phyloP scores from a whole-genome alignment of 1,284 basidiomycete species.

The Sanghuangporus baumii region DNA sequence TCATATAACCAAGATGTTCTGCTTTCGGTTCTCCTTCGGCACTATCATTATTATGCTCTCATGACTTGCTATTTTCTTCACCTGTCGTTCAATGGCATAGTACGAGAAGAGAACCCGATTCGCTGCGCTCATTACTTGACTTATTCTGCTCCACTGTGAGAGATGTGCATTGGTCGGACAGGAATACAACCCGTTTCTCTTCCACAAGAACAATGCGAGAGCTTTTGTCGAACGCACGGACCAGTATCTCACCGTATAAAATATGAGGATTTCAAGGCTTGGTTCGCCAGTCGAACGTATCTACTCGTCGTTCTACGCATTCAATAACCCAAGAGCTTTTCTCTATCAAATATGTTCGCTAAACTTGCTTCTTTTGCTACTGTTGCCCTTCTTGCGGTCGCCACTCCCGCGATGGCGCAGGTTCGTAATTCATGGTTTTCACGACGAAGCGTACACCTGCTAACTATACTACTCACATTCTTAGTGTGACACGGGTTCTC shows the following conservation, averaged over 20 bases:
- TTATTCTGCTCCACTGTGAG: neutral
- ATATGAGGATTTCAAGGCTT: neutral
- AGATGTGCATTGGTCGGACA: neutral
- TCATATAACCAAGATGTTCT: neutral
- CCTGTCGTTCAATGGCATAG: neutral
- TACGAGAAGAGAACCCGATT: neutral
- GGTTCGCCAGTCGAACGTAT: neutral
- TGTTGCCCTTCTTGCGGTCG: conserved; percentile 16
- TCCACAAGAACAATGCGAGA: neutral
- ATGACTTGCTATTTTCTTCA: neutral
- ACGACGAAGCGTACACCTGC: neutral
- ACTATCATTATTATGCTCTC: neutral
- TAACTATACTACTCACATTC: neutral
- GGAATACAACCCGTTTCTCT: neutral
- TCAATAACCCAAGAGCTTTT: neutral
- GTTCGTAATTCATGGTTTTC: neutral
- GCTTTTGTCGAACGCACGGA: neutral
- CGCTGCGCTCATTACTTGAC: neutral
- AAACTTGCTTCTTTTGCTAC: conserved; percentile 11
- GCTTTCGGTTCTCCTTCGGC: too few species aligned
- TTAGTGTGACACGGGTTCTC: conserved; percentile 13
- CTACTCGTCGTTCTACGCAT: neutral
- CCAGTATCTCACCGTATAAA: neutral
- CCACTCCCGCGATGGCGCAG: conserved; percentile 6
- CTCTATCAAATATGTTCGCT: conserved; percentile 14